Evolutionary conservation across 306 rosid genomes (phyloP), one percentile per base, ranked within the genome.

Genomic region (Malus sylvestris): DNA sequence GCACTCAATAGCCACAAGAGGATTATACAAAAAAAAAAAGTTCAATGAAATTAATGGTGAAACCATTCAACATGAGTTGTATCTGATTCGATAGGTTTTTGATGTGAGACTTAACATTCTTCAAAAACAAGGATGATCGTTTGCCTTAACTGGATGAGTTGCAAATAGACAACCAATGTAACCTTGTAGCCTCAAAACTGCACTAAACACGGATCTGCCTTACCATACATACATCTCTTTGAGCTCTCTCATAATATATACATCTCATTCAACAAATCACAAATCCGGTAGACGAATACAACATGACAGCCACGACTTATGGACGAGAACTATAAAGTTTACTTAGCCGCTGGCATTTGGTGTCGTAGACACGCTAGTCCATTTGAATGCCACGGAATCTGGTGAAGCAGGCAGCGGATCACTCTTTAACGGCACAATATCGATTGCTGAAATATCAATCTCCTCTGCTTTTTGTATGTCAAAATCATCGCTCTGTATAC

Each of bases 381-480:
- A 42, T 1, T 8, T 79, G 59, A 83, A 68, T 52, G 65, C 18
- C 30, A 44, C 73, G 35, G 83, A 67, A 78, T 83, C 92, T 3
- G 86, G 91, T 7, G 97, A 88, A 60, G 79, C 70, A 12, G 91
- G 82, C 69, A 75, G 81, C 13, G 89, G 80, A 11, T 44, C 87
- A 78, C 71, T 85, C 83, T 85, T 85, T 29, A 88, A 70, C 70
- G 88, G 55, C 71, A 77, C 87, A 23, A 51, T 76, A 62, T 80
- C 90, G 58, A 84, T 88, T 23, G 79, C 78, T 10, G 83, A 67
- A 32, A 87, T 81, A 70, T 82, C 84, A 68, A 80, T 61, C 57
- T 85, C 97, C 83, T 82, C 88, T 27, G 92, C 78, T 66, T 74
- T 78, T 25, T 76, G 78, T 80, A 77, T 79, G 18, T 30, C 13